Conservation (phyloP, 345 rosid genomes). For the Linum tenue region DNA sequence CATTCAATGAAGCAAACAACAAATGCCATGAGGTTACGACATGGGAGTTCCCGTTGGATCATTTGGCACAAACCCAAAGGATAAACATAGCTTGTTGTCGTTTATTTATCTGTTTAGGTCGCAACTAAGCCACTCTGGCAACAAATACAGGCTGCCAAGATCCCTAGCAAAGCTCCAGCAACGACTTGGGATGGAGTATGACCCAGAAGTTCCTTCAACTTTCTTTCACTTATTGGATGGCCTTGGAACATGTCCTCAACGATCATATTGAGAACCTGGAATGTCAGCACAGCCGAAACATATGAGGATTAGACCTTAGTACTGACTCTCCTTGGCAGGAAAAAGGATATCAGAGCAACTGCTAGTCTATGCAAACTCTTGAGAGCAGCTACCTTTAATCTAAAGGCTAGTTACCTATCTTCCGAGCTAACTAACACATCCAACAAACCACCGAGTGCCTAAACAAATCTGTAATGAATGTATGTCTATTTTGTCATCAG, state of each 20-base stretch:
- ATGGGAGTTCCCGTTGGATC: no score
- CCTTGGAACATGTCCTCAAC: constrained; percentile 87
- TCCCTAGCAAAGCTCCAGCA: constrained; percentile 78
- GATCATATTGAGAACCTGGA: constrained; percentile 79
- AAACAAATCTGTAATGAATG: no score
- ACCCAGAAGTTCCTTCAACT: constrained; percentile 88
- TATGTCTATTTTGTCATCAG: no score
- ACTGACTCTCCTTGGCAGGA: not conserved
- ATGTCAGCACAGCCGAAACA: constrained; percentile 1
- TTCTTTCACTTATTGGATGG: constrained; percentile 83
- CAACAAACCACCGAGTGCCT: no score
- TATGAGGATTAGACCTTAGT: not conserved
- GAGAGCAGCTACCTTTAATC: no score
- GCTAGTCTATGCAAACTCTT: no score
- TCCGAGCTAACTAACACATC: no score
- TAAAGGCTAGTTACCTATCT: no score
- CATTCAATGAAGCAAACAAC: no score
- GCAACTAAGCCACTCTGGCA: constrained; percentile 52
- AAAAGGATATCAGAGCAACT: no score
- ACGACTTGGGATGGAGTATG: constrained; percentile 88
- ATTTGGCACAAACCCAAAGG: no score
- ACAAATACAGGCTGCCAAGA: constrained; percentile 60
- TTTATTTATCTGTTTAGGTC: constrained; percentile 23
- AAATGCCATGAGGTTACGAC: no score
- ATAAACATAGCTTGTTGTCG: not conserved